Conservation (phyloP, 2,329 filamentous ascomycete species). For the Aureobasidium mangrovei region DNA sequence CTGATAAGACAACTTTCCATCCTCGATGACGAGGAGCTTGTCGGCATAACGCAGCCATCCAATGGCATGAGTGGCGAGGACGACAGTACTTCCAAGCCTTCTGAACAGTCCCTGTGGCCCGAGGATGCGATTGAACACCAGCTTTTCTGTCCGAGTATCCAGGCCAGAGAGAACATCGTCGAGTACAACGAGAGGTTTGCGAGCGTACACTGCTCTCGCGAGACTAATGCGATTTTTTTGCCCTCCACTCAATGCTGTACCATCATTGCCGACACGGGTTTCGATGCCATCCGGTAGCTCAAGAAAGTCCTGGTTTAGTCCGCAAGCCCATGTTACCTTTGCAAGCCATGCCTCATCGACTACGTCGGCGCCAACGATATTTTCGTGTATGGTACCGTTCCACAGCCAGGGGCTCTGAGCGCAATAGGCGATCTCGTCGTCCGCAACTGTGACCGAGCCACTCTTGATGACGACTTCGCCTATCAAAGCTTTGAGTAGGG, state of each 20-base stretch:
- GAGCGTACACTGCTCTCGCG: slow-evolving; percentile 69
- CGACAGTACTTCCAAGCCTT: slow-evolving; percentile 30
- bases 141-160: slow-evolving; percentile 47
- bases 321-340: slow-evolving; percentile 63
- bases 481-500: slow-evolving; percentile 16
- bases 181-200: slow-evolving; percentile 65
- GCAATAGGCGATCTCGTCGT: slow-evolving; percentile 16
- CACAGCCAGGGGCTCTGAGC: slow-evolving; percentile 56
- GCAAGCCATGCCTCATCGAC: slow-evolving; percentile 60
- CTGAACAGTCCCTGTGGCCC: slow-evolving; percentile 35
- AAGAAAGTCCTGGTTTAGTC: slow-evolving; percentile 64
- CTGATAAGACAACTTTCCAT: slow-evolving; percentile 8
- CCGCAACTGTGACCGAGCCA: slow-evolving; percentile 12
- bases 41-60: slow-evolving; percentile 32
- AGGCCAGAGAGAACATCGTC: slow-evolving; percentile 75
- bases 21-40: slow-evolving; percentile 28
- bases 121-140: slow-evolving; percentile 37
- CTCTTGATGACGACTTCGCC: slow-evolving; percentile 14
- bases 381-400: slow-evolving; percentile 68
- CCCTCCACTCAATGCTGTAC: slow-evolving; percentile 74
- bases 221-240: slow-evolving; percentile 78
- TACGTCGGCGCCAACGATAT: slow-evolving; percentile 69
- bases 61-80: slow-evolving; percentile 38
- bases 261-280: slow-evolving; percentile 77
- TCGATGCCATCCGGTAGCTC: slow-evolving; percentile 68